These are phyloP conservation scores for Nicotiana tabacum DNA, from an alignment of 257 asterid genomes.

Conservation along the genomic window DNA sequence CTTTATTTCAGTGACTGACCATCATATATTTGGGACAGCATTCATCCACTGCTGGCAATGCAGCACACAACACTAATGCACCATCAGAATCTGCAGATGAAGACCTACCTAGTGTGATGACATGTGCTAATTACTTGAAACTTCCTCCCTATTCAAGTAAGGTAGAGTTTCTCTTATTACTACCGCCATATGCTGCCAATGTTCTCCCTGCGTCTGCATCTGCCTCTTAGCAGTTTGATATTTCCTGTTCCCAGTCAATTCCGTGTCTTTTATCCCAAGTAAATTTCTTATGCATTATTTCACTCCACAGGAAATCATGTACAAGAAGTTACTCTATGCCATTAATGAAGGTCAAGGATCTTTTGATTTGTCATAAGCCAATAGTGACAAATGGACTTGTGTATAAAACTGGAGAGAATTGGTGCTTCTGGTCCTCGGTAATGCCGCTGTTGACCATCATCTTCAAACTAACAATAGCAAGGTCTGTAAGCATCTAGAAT, in stretches of 20 bases:
- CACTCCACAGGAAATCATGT: conserved; percentile 67
- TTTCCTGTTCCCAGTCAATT: not conserved
- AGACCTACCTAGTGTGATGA: conserved; percentile 98
- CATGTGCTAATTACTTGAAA: conserved; percentile 98
- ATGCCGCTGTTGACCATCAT: not conserved
- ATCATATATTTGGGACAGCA: conserved; percentile 41
- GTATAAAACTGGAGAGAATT: not conserved
- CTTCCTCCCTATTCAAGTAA: conserved; percentile 97
- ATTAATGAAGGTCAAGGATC: conserved; percentile 96
- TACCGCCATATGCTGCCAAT: not conserved
- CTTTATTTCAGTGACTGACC: not conserved
- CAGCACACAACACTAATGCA: conserved; percentile 47
- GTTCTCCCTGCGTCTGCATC: not conserved
- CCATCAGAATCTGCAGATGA: conserved; percentile 83
- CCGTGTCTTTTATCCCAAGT: not conserved
- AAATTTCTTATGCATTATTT: not conserved
- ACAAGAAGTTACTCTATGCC: conserved; percentile 80
- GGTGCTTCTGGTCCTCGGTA: not conserved
- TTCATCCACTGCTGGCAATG: conserved; percentile 52
- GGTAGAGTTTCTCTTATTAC: conserved; percentile 33
- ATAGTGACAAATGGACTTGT: not conserved
- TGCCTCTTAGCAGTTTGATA: not conserved
- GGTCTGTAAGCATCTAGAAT: not conserved
- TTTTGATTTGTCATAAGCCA: conserved; percentile 72
- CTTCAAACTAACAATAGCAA: not conserved